Base-by-base conservation (phyloP, 2,329 filamentous ascomycete genomes). In the Trichoderma endophyticum region DNA sequence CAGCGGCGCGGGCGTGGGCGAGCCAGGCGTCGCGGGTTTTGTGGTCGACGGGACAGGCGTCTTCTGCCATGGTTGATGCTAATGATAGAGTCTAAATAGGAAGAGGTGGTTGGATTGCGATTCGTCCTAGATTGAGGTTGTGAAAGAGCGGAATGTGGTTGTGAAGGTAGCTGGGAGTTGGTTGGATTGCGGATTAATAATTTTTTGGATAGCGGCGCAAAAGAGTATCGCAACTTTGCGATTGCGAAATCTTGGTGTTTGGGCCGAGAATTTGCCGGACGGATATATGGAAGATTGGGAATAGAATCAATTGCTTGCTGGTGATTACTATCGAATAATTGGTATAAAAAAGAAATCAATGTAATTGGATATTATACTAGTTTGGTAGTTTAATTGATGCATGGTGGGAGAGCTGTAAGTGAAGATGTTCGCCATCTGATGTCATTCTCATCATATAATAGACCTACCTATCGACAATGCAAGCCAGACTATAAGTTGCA, bases 11-110 rank as follows among this genome's bases (percentile, higher is more conserved):
- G 54, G 91, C 90, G 79, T 93, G 90, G 71, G 88, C 86, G 48
- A 98, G 88, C 95, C 95, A 99, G 77, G 92, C 90, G 77, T 94
- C 92, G 77, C 96, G 92, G 67, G 94, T 92, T 78, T 93, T 93
- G 83, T 95, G 92, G 83, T 98, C 95, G 78, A 98, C 94, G 6
- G 96, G 96, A 78, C 96, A 98, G 72, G 86, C 59, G 69, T 77
- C 75, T 71, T 77, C 78, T 63, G 63, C 74, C 80, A 81, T 82
- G 56, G 36, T 57, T 73, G 28, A 24, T 11, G 15, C 1, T 32
- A 3, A 18, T n/a, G 8, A 5, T 21, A 8, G 4, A 2, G 5
- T 6, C 9, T 12, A 2, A 11, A 12, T 34, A 1, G 2, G 4
- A n/a, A 1, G 8, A 1, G 5, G 8, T 4, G 5, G 24, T 34